These are phyloP conservation scores for Halophytophthora batemanensis DNA, from an alignment of 352 stramenopile species.

Conservation along the genomic window DNA sequence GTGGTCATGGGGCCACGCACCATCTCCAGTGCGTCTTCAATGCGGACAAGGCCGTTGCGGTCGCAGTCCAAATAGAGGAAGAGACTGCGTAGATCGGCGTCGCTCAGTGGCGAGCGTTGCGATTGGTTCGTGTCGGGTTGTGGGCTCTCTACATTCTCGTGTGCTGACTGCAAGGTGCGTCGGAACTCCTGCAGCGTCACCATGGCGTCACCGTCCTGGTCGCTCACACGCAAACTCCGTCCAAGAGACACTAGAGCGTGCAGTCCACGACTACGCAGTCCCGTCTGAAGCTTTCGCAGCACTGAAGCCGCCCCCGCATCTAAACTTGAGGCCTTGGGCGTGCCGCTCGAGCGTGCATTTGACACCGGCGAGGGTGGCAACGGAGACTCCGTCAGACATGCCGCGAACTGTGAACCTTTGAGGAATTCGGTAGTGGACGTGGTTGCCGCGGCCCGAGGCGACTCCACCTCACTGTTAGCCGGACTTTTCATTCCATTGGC, in stretches of 20 bases:
- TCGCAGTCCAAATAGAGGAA: constrained; percentile 83
- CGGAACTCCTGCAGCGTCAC: constrained; percentile 82
- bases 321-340: constrained; percentile 17
- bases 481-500: constrained; percentile 5
- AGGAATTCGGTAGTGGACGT: constrained; percentile 62
- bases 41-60: constrained; percentile 56
- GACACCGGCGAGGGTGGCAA: constrained; percentile 15
- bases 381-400: constrained; percentile 53
- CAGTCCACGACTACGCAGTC: constrained; percentile 53
- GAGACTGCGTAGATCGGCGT: constrained; percentile 67
- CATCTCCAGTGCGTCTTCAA: constrained; percentile 80
- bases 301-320: constrained; percentile 60
- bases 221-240: constrained; percentile 62
- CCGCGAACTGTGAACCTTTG: constrained; percentile 62
- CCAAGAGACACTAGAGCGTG: constrained; percentile 62
- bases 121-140: constrained; percentile 2
- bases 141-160: constrained; percentile 17
- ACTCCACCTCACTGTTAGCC: constrained; percentile 24
- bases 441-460: constrained; percentile 29
- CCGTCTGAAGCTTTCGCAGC: constrained; percentile 40
- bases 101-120: constrained; percentile 35
- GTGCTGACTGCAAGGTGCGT: constrained; percentile 44
- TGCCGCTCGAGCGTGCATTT: constrained; percentile 9
- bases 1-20: constrained; percentile 80
- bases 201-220: constrained; percentile 60